Evolutionary conservation across 345 rosid genomes (phyloP), one percentile per base, ranked within the genome.

Genomic region (Atalantia buxifolia): DNA sequence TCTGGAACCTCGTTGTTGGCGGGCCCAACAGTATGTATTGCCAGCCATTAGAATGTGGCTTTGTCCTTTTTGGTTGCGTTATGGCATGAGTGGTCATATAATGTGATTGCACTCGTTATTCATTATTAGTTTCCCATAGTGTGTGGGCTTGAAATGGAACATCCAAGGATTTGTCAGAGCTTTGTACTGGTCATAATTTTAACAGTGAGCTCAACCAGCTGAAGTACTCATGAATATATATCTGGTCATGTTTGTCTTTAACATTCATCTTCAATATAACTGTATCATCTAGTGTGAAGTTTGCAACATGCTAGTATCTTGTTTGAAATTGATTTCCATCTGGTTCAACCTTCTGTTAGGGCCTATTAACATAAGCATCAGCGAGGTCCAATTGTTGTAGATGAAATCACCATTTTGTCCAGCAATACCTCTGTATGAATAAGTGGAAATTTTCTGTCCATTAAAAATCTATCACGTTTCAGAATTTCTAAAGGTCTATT

Each of bases 1-100:
- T 92, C 98, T 55, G 98, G 98, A 87, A 93, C 98, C 80, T 93
- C 98, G 65, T 84, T 93, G 79, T 79, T 93, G 84, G 93, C 94
- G n/a, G 97, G 98, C 77, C 98, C 98, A 77, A 88, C 93, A 50
- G 98, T 92, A 71, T 79, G 92, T 72, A 59, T 67, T 70, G 64
- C 68, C 25, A 12, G 38, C 42, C 6, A 25, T 12, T 12, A 75
- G 19, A 40, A 60, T 67, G 40, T 60, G 14, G n/a, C 9, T 56
- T 42, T 57, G 60, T 22, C 27, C 28, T 21, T 66, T 65, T 61
- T 31, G 16, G 65, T 60, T 36, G 40, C 22, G 10, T 24, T 13
- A 42, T 22, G 70, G 27, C 45, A 30, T 36, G 71, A 72, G 71
- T 66, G 31, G 50, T 21, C 36, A 42, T 38, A 31, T 72, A 31